phyloP scores from a whole-genome alignment of 148 eudicot genomes.

The Rhododendron ferrugineum region DNA sequence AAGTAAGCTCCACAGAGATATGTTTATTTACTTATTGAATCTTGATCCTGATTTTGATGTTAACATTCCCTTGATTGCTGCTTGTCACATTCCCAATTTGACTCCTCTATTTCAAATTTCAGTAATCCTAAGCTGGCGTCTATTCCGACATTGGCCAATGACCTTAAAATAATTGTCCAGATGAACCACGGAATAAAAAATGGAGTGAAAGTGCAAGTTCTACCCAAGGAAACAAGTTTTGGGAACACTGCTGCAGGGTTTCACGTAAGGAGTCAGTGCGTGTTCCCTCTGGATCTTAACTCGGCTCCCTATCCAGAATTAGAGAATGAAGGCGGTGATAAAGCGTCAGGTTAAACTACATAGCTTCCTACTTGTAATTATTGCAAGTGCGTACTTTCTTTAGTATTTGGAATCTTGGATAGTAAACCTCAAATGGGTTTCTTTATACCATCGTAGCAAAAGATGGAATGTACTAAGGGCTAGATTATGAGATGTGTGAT shows the following conservation, averaged over 20 bases:
- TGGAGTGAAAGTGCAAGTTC: neutral
- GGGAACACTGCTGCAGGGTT: neutral
- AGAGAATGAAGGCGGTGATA: slow-evolving; percentile 6
- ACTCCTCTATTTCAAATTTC: neutral
- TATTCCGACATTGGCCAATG: slow-evolving; percentile 22
- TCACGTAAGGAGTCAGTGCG: slow-evolving; percentile 1
- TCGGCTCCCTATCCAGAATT: slow-evolving; percentile 13
- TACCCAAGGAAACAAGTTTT: neutral
- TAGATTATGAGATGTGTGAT: neutral
- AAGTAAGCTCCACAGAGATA: neutral
- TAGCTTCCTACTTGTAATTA: slow-evolving; percentile 4
- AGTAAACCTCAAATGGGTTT: neutral
- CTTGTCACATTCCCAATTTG: neutral
- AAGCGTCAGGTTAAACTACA: slow-evolving; percentile 13
- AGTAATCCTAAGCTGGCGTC: slow-evolving; percentile 16
- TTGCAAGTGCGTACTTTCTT: neutral
- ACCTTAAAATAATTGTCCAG: slow-evolving; percentile 17
- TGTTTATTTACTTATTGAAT: neutral
- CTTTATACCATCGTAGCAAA: neutral
- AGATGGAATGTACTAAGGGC: neutral
- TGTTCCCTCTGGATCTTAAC: slow-evolving; percentile 19
- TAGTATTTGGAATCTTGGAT: no score
- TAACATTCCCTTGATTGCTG: neutral
- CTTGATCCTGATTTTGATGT: neutral
- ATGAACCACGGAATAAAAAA: neutral